Evolutionary conservation across 139 green algal genomes (phyloP), one percentile per base, ranked within the genome.

Genomic region (Coelastrella sp.): DNA sequence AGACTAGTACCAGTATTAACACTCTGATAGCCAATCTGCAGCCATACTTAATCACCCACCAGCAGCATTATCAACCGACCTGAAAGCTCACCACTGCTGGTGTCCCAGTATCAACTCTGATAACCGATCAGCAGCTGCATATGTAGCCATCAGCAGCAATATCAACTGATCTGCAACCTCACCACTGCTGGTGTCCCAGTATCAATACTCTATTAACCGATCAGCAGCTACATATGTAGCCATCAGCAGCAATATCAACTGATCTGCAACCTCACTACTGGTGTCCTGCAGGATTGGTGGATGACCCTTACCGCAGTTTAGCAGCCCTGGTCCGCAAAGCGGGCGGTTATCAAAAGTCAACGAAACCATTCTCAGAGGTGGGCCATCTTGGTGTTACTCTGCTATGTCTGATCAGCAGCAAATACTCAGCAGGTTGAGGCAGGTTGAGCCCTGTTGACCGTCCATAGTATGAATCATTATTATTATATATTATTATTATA

Each of bases 221-320:
- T n/a, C n/a, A n/a, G n/a, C n/a, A n/a, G n/a, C n/a, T n/a, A n/a
- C n/a, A n/a, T n/a, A n/a, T n/a, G n/a, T n/a, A n/a, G n/a, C 15
- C 35, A 49, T 49, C 35, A 49, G 35, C 35, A 49, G 35, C 35
- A 58, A 11, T 57, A 12, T 73, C 49, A 14, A 11, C n/a, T n/a
- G n/a, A n/a, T n/a, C n/a, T n/a, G n/a, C n/a, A n/a, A n/a, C n/a
- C 1, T 56, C 14, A 24, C 24, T 56, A 7, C 8, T 74, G 59
- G 3, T 66, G 58, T 6, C 75, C 20, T 81, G 11, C 87, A 91
- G 87, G 73, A 7, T n/a, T 92, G 15, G 57, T 22, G 20, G 89
- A 92, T 70, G 89, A 92, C 73, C 89, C 89, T 8, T 92, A 92
- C 82, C 60, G 89, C 22, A 82, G 58, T 35, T 78, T 92, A 9